phyloP scores from a whole-genome alignment of 805 yeast genomes.

The Candida montana region DNA sequence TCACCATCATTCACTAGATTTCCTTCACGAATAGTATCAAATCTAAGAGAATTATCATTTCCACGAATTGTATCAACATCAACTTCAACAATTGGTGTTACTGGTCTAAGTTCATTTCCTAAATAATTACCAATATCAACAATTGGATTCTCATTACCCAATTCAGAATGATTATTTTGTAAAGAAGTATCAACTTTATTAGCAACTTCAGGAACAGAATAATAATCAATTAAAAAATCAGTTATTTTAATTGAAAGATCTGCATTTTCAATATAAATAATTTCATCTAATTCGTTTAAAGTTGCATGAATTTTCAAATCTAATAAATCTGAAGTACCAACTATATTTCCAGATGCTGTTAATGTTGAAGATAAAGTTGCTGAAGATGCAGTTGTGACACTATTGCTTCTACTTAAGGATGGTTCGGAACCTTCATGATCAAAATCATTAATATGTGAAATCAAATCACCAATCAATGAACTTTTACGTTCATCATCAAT shows the following conservation, averaged over 20 bases:
- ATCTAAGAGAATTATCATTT: neutral
- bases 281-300: constrained; percentile 52
- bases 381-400: constrained; percentile 12
- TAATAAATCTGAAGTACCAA: neutral
- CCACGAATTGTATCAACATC: neutral
- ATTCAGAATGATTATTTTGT: neutral
- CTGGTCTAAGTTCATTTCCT: constrained; percentile 27
- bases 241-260: constrained; percentile 54
- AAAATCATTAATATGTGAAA: constrained; percentile 77
- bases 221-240: constrained; percentile 41
- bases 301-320: constrained; percentile 64
- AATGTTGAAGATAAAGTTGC: neutral
- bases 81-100: constrained; percentile 6
- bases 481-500: constrained; percentile 57
- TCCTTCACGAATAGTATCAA: neutral
- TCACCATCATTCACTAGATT: too few species aligned
- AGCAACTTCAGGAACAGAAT: constrained; percentile 16
- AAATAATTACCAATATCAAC: constrained; percentile 15
- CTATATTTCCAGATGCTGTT: neutral
- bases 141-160: constrained; percentile 4
- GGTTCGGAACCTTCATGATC: constrained; percentile 32
- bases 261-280: constrained; percentile 66
- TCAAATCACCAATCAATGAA: constrained; percentile 74
- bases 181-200: neutral
- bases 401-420: constrained; percentile 29